phyloP scores from a whole-genome alignment of 1,139 yeast genomes.

The Debaryomycetaceae sp. region DNA sequence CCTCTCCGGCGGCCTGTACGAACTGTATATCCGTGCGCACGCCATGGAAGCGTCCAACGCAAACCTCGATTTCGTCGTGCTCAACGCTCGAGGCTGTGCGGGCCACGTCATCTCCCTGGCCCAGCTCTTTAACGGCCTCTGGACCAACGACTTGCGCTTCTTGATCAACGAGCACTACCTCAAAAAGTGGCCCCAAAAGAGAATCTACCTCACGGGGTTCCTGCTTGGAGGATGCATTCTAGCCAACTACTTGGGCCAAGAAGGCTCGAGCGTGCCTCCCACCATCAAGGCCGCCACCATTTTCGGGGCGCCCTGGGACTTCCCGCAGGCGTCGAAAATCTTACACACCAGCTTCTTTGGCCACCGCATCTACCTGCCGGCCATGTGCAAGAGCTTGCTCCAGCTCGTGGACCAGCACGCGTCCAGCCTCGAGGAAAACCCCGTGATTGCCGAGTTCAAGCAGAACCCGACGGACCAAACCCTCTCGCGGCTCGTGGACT shows the following conservation, averaged over 20 bases:
- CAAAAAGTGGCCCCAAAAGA: conserved; percentile 37
- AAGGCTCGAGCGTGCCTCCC: conserved; percentile 28
- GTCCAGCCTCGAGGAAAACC: conserved; percentile 17
- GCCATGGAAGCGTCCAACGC: conserved; percentile 22
- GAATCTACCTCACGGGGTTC: conserved; percentile 42
- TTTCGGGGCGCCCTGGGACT: conserved; percentile 78
- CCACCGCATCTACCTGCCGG: conserved; percentile 38
- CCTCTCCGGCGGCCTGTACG: conserved; percentile 54
- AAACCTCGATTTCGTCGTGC: conserved; percentile 41
- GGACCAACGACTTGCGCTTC: conserved; percentile 53
- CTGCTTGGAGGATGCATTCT: conserved; percentile 67
- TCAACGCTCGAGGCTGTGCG: conserved; percentile 54
- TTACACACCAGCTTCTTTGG: conserved; percentile 34
- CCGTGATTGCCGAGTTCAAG: conserved; percentile 18
- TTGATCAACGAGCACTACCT: conserved; percentile 37
- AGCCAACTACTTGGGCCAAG: conserved; percentile 71
- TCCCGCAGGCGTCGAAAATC: conserved; percentile 39
- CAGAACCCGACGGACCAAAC: conserved; percentile 24
- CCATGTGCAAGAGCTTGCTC: conserved; percentile 40
- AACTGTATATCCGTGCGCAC: conserved; percentile 41
- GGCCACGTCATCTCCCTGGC: conserved; percentile 48
- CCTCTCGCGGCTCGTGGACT: conserved; percentile 33
- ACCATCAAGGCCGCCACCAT: conserved; percentile 39
- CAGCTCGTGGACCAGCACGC: conserved; percentile 31
- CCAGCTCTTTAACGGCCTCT: conserved; percentile 45